Evolutionary conservation across 75 land plant species (phyloP), one percentile per base, ranked within the genome.

Genomic region (Gnetum montanum): DNA sequence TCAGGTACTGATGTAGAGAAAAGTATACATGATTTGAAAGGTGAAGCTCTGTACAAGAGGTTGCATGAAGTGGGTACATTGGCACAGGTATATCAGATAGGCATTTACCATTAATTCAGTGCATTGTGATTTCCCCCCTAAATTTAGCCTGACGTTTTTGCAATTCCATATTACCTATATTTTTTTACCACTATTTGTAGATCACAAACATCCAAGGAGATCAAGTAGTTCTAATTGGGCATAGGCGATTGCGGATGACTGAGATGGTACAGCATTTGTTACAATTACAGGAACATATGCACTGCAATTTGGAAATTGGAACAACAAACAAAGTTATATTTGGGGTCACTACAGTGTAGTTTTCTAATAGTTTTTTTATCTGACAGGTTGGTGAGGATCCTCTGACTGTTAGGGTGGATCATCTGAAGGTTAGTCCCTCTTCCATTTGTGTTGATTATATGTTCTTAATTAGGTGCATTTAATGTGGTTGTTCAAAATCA

Each of bases 1-100:
- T 40, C 84, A 22, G 74, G 79, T 46, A 66, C 70, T 30, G 90
- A 78, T 28, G 36, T 77, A 40, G 96, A 79, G 43, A 83, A 86
- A 56, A 78, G 43, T 34, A 46, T 68, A 37, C 69, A 70, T 62
- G 89, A 87, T 0, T 65, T 83, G 37, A 90, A 70, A 49, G 96
- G 96, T 41, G 77, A 80, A 61, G 96, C 80, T 12, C 74, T 90
- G 25, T 78, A 66, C 33, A 81, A 87, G 37, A 76, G 88, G 25
- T 80, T 90, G 31, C 93, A 90, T 80, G 96, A 87, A 70, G 84
- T 84, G 72, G 96, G 96, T 20, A 90, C 96, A 26, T 76, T 90
- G 38, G 96, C 96, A 22, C 96, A 90, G 96, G 96, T 84, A 70
- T 15, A 41, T 5, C 13, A 2, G 13, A 15, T 52, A n/a, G n/a